These are phyloP conservation scores for Botrytis sinoallii DNA, from an alignment of 2,329 filamentous ascomycete genomes.

Conservation along the genomic window DNA sequence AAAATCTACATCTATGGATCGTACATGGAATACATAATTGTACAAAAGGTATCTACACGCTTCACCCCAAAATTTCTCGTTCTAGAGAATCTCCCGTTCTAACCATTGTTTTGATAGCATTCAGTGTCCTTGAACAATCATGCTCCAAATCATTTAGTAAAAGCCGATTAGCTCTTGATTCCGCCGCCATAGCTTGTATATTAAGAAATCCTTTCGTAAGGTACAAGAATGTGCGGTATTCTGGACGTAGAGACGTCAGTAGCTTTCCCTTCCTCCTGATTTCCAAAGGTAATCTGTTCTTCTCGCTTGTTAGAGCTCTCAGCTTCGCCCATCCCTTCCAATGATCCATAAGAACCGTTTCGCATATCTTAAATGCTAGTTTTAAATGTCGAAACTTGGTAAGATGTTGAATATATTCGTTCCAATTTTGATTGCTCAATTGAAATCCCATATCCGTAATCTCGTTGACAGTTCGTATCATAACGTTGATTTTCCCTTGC, in stretches of 20 bases:
- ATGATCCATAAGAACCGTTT: constrained; percentile 71
- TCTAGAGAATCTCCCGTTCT: constrained; percentile 32
- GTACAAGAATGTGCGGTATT: constrained; percentile 34
- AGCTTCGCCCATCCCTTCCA: constrained; percentile 68
- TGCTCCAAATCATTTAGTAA: constrained; percentile 32
- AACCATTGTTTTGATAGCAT: constrained; percentile 35
- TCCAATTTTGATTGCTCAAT: constrained; percentile 77
- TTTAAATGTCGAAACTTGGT: constrained; percentile 56
- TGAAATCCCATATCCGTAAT: constrained; percentile 62
- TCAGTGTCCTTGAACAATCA: constrained; percentile 34
- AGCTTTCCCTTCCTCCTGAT: constrained; percentile 29
- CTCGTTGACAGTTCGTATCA: constrained; percentile 50
- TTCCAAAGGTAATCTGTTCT: constrained; percentile 31
- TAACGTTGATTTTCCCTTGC: constrained; percentile 52
- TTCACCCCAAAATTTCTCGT: constrained; percentile 22
- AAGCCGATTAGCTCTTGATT: constrained; percentile 27
- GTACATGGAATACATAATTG: constrained; percentile 1
- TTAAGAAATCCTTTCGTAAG: constrained; percentile 34
- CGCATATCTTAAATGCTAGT: constrained; percentile 71
- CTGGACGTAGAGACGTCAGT: constrained; percentile 31
- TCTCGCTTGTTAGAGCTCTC: constrained; percentile 27
- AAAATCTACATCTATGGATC: neutral
- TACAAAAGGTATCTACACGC: neutral
- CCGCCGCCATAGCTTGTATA: constrained; percentile 32
- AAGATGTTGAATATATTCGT: constrained; percentile 68